These are phyloP conservation scores for Hermanozyma aechmeae DNA, from an alignment of 805 yeast species.

Conservation along the genomic window DNA sequence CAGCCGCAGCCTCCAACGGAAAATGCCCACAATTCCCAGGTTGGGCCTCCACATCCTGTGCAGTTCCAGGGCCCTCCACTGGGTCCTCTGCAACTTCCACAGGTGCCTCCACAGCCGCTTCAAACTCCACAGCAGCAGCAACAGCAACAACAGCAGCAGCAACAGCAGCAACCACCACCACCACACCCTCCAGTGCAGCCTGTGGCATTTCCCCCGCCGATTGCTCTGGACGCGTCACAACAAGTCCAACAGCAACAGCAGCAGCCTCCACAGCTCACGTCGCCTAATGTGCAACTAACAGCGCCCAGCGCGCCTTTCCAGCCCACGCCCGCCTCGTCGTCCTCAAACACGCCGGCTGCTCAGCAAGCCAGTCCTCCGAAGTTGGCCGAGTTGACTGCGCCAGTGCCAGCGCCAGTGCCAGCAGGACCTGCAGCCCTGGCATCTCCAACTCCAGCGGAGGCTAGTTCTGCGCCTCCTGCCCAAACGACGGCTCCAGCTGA, in stretches of 20 bases:
- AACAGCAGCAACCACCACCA: slow-evolving; percentile 3
- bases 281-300: slow-evolving; percentile 5
- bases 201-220: no score
- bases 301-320: slow-evolving; percentile 1
- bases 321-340: no score
- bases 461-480: not conserved
- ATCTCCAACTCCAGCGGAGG: slow-evolving; percentile 3
- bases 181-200: slow-evolving; percentile 5
- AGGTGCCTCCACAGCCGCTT: not conserved
- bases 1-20: slow-evolving; percentile 6
- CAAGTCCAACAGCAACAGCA: no score
- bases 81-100: slow-evolving; percentile 2
- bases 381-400: no score
- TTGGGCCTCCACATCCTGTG: not conserved
- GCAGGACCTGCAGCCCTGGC: slow-evolving; percentile 3
- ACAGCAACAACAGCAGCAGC: not conserved
- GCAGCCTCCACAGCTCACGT: slow-evolving; percentile 6
- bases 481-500: slow-evolving; percentile 1
- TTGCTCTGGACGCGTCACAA: no score
- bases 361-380: no score
- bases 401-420: slow-evolving; percentile 4
- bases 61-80: slow-evolving; percentile 3
- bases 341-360: no score
- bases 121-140: not conserved
- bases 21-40: not conserved